Conservation (phyloP, 441 rosid species). For the Populus hybrid region DNA sequence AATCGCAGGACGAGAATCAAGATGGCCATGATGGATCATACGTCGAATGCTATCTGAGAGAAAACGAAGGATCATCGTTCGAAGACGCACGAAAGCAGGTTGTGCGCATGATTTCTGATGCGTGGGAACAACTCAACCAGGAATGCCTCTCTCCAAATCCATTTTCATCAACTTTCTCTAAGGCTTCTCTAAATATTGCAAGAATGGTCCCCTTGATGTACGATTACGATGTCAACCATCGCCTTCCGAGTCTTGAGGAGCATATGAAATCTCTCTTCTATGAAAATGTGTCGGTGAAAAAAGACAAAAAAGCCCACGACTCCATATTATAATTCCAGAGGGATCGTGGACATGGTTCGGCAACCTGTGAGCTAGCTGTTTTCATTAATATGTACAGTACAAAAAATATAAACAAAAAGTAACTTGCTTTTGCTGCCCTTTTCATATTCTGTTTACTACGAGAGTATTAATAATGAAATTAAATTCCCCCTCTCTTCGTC, state of each 20-base stretch:
- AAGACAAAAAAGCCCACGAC: not conserved
- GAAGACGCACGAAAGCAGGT: constrained; percentile 31
- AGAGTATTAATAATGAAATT: too few species aligned
- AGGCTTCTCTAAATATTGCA: constrained; percentile 47
- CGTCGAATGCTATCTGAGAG: constrained; percentile 39
- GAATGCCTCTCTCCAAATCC: constrained; percentile 35
- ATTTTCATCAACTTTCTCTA: constrained; percentile 26
- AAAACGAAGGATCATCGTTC: constrained; percentile 22
- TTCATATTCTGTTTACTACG: too few species aligned
- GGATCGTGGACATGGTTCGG: not conserved
- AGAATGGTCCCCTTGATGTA: constrained; percentile 67
- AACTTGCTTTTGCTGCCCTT: too few species aligned
- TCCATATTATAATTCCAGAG: not conserved
- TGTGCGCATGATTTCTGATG: constrained; percentile 31
- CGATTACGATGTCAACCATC: constrained; percentile 33
- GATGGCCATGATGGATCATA: constrained; percentile 53
- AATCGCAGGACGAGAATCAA: constrained; percentile 40
- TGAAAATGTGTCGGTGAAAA: not conserved
- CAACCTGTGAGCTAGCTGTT: not conserved
- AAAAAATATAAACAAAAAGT: too few species aligned
- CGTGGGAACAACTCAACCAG: constrained; percentile 43
- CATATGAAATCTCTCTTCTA: constrained; percentile 26
- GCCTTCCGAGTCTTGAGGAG: constrained; percentile 37
- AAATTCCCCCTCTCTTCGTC: not conserved
- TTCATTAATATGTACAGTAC: not conserved